A percentile compares a stretch with the other conserved stretches of the same genome.
Conservation (phyloP, 352 stramenopile genomes). For the Pythium vanterpoolii region DNA sequence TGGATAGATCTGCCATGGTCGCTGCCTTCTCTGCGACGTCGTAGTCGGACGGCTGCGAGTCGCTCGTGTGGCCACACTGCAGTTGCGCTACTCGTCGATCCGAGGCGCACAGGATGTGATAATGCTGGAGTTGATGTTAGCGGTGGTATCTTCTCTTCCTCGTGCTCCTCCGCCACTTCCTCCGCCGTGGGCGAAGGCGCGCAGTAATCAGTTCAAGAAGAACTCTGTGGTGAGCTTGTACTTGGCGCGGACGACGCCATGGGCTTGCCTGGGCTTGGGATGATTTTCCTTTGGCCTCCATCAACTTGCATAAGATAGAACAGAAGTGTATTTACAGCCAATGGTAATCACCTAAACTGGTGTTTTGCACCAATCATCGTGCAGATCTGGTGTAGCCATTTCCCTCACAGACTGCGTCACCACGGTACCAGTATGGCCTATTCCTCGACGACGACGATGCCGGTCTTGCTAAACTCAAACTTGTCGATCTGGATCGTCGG, state of each 20-base stretch:
- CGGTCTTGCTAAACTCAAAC: slow-evolving; percentile 18
- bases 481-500: slow-evolving; percentile 19
- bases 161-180: not conserved
- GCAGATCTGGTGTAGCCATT: not conserved
- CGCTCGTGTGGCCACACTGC: no score
- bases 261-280: not conserved
- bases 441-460: slow-evolving; percentile 9
- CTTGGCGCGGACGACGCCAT: slow-evolving; percentile 6
- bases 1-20: not conserved
- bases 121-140: slow-evolving; percentile 10
- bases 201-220: slow-evolving; percentile 15
- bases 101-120: slow-evolving; percentile 10
- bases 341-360: not conserved
- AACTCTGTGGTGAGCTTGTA: slow-evolving; percentile 18
- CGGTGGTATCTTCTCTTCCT: not conserved
- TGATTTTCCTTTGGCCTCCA: not conserved
- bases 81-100: no score
- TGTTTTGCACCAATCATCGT: not conserved
- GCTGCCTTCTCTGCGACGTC: not conserved
- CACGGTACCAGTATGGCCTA: no score
- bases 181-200: no score
- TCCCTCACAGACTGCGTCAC: not conserved
- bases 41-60: slow-evolving; percentile 5
- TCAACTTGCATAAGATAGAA: not conserved
- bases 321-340: not conserved